Evolutionary conservation across 495 filamentous ascomycete species (phyloP).

Genomic region (Aspergillus diversus): DNA sequence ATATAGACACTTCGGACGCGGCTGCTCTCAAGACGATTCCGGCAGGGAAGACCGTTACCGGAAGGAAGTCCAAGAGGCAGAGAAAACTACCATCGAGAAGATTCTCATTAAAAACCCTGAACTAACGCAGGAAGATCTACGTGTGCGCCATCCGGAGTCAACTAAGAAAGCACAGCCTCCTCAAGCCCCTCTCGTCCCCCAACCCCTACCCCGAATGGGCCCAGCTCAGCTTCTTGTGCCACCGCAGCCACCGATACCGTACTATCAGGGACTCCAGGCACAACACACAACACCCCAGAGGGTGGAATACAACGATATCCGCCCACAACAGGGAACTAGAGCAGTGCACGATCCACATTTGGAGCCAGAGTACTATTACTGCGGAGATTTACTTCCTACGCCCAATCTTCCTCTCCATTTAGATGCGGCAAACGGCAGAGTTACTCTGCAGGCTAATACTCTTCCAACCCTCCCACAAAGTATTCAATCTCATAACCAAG

Average conservation of each 20-base stretch:
- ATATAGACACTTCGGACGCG: constrained; percentile 32
- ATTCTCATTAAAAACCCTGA: constrained; percentile 28
- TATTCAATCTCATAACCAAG: neutral
- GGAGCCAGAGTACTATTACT: neutral
- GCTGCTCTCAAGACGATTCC: constrained; percentile 66
- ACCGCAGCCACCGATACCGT: neutral
- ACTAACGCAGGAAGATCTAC: constrained; percentile 27
- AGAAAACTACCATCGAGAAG: constrained; percentile 55
- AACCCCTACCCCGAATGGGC: constrained; percentile 1
- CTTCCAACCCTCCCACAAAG: neutral
- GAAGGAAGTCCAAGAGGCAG: constrained; percentile 67
- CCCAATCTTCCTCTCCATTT: neutral
- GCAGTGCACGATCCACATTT: neutral
- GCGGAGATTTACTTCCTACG: neutral
- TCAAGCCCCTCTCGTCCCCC: neutral
- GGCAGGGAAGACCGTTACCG: constrained; percentile 59
- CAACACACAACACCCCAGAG: neutral
- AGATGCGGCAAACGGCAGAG: neutral
- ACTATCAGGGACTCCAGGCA: neutral
- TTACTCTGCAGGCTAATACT: neutral
- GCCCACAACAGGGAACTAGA: neutral
- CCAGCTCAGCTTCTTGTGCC: neutral
- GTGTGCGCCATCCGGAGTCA: constrained; percentile 12
- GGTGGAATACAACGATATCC: neutral
- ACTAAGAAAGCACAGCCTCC: neutral